Conservation (phyloP, 2,329 filamentous ascomycete species). For the Alternaria metachromatica region DNA sequence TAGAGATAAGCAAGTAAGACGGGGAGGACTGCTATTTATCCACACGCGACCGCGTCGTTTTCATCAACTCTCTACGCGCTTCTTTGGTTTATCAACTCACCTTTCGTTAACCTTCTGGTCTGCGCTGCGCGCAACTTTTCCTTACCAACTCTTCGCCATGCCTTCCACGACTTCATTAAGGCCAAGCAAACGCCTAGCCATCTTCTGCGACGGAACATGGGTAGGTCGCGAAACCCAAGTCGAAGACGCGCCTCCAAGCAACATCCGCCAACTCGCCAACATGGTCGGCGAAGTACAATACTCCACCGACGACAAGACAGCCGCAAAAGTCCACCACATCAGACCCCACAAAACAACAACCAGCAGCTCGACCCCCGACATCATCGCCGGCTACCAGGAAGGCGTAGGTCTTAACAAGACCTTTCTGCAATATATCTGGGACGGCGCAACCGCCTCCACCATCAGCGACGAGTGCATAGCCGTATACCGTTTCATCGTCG, state of each 20-base stretch:
- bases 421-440: conserved; percentile 47
- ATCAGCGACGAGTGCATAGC: conserved; percentile 45
- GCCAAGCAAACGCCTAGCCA: conserved; percentile 33
- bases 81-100: not conserved
- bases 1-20: not conserved
- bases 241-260: conserved; percentile 35
- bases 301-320: conserved; percentile 5
- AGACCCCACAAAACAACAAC: conserved; percentile 1
- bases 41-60: not conserved
- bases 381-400: conserved; percentile 48
- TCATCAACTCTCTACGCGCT: not conserved
- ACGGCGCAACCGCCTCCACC: conserved; percentile 45
- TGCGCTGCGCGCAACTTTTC: not conserved
- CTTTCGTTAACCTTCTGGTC: not conserved
- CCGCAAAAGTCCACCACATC: conserved; percentile 34
- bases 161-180: conserved; percentile 6
- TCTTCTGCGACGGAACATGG: conserved; percentile 49
- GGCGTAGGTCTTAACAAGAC: conserved; percentile 45
- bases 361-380: conserved; percentile 2
- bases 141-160: conserved; percentile 8
- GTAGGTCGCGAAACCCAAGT: conserved; percentile 43
- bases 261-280: conserved; percentile 42
- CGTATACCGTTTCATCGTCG: conserved; percentile 46
- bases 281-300: conserved; percentile 39
- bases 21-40: not conserved